Conservation (phyloP, 305 asterid genomes). For the Petunia hybrid region DNA sequence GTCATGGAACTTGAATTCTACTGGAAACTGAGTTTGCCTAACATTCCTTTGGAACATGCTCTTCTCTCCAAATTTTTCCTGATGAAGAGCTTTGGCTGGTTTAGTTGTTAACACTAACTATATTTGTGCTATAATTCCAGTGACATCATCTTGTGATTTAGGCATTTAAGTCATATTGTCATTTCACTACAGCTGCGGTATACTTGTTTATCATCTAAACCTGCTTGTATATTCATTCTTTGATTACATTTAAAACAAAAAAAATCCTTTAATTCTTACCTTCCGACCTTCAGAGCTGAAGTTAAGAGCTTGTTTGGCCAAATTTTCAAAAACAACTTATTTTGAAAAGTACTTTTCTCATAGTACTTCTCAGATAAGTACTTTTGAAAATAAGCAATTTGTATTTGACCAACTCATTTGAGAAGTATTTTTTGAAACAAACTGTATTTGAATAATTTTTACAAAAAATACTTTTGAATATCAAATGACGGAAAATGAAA, state of each 20-base stretch:
- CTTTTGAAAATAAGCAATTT: no score
- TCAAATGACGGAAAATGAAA: no score
- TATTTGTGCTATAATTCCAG: background rate
- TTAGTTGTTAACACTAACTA: slow-evolving; percentile 3
- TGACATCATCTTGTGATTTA: slow-evolving; percentile 7
- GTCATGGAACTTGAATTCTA: slow-evolving; percentile 77
- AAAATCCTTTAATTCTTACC: no score
- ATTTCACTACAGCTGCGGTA: background rate
- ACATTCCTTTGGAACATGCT: background rate
- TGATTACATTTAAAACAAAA: background rate
- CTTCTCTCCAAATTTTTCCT: slow-evolving; percentile 25
- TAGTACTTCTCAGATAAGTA: no score
- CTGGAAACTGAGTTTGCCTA: slow-evolving; percentile 28
- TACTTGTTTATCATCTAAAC: background rate
- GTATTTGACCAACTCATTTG: no score
- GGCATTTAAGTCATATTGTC: background rate
- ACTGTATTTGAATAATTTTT: no score
- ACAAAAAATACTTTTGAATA: no score
- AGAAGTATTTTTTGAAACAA: no score
- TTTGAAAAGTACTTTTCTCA: no score
- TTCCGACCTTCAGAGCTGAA: no score
- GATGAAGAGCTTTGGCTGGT: slow-evolving; percentile 26
- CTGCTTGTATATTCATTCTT: slow-evolving; percentile 5
- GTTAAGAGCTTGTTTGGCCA: no score
- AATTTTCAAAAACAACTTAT: no score